These are phyloP conservation scores for Choiromyces venosus DNA, from an alignment of 495 filamentous ascomycete species.

Conservation along the genomic window DNA sequence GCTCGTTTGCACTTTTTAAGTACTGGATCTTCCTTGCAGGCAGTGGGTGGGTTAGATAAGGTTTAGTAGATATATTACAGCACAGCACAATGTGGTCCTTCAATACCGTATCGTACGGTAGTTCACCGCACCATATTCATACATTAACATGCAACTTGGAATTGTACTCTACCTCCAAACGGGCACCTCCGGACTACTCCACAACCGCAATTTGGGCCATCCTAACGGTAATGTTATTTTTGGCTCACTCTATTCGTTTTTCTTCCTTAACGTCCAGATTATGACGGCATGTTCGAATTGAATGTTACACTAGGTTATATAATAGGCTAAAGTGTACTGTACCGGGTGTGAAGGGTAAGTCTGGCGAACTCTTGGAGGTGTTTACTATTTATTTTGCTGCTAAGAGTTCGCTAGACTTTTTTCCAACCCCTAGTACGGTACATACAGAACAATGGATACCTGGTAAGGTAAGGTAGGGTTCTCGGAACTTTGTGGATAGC, in stretches of 20 bases:
- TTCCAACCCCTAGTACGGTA: no score
- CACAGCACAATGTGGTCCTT: no score
- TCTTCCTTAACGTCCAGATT: background rate
- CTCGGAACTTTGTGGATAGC: background rate
- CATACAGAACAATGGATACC: background rate
- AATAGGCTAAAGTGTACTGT: no score
- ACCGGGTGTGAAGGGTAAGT: no score
- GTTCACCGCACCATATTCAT: background rate
- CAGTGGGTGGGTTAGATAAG: background rate
- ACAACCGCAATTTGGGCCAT: no score
- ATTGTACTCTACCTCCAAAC: background rate
- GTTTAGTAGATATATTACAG: background rate
- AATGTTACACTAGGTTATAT: background rate
- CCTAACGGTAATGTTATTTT: background rate
- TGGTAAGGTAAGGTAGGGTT: no score
- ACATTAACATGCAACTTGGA: background rate
- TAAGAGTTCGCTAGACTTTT: no score
- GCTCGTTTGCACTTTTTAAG: background rate
- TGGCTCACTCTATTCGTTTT: background rate
- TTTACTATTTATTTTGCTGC: no score
- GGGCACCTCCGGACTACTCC: background rate
- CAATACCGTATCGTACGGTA: no score
- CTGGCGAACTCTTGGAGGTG: no score
- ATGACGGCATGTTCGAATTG: background rate
- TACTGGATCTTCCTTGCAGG: background rate